phyloP scores from a whole-genome alignment of 768 basidiomycete genomes.

The button mushroom (Agaricus bisporus) region DNA sequence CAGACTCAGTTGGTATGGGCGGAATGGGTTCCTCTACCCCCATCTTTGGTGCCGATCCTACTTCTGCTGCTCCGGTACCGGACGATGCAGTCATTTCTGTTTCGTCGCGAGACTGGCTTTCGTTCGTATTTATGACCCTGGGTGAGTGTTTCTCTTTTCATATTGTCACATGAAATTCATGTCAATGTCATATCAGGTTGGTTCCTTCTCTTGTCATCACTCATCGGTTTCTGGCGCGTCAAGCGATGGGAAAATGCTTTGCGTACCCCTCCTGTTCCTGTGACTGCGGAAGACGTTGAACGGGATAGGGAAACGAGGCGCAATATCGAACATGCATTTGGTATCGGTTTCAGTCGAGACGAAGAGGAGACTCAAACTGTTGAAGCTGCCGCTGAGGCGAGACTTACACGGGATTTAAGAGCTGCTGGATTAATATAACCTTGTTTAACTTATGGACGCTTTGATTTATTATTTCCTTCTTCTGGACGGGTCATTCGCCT shows the following conservation, averaged over 20 bases:
- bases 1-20: not conserved
- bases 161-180: slow-evolving; percentile 5
- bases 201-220: slow-evolving; percentile 84
- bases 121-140: slow-evolving; percentile 87
- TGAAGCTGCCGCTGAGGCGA: slow-evolving; percentile 26
- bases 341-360: slow-evolving; percentile 31
- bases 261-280: slow-evolving; percentile 33
- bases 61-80: slow-evolving; percentile 17
- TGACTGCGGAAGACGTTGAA: slow-evolving; percentile 41
- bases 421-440: slow-evolving; percentile 49
- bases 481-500: not conserved
- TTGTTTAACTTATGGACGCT: not conserved
- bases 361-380: slow-evolving; percentile 14
- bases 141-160: slow-evolving; percentile 34
- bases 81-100: slow-evolving; percentile 25
- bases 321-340: slow-evolving; percentile 47
- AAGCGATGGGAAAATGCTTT: slow-evolving; percentile 81
- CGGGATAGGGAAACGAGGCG: slow-evolving; percentile 45
- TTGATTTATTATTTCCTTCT: not conserved
- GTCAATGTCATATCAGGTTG: slow-evolving; percentile 70
- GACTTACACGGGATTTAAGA: slow-evolving; percentile 42
- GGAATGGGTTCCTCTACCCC: not conserved
- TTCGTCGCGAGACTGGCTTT: slow-evolving; percentile 78
- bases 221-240: slow-evolving; percentile 77
- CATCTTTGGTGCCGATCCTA: slow-evolving; percentile 8